phyloP scores from a whole-genome alignment of 345 rosid species.

The Mallotus nudiflorus region DNA sequence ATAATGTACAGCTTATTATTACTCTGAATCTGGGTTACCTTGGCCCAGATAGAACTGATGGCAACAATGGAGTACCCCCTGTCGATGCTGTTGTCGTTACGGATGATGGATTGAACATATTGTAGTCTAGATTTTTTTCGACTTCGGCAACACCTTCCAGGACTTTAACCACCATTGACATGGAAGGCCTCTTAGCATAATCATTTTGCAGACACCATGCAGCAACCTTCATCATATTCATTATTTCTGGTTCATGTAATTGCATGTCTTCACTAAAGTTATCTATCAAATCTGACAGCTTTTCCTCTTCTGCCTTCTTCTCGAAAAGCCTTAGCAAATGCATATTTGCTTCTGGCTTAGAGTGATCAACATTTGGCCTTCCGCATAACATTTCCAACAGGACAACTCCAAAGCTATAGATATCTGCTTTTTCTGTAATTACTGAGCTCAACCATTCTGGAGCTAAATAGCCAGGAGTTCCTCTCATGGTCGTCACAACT shows the following conservation, averaged over 20 bases:
- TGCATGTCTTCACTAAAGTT: constrained; percentile 49
- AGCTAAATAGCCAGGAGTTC: constrained; percentile 27
- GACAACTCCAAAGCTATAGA: constrained; percentile 80
- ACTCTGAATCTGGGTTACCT: no score
- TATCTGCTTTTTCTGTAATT: constrained; percentile 67
- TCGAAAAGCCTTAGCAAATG: constrained; percentile 51
- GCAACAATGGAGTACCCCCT: background rate
- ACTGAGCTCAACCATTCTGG: constrained; percentile 18
- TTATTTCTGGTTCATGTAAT: constrained; percentile 54
- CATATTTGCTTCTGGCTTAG: constrained; percentile 42
- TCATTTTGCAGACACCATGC: constrained; percentile 78
- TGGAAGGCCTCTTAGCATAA: constrained; percentile 65
- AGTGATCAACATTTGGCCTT: constrained; percentile 59
- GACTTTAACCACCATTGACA: constrained; percentile 69
- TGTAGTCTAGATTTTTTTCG: background rate
- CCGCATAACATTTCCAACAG: constrained; percentile 75
- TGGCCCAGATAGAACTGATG: constrained; percentile 11
- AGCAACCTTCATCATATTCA: constrained; percentile 51
- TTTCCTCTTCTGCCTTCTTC: constrained; percentile 55
- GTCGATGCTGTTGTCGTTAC: background rate
- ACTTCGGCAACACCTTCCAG: constrained; percentile 71
- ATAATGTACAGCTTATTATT: no score
- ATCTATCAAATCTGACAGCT: constrained; percentile 54
- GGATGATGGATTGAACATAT: background rate
- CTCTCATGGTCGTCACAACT: constrained; percentile 26